phyloP scores from a whole-genome alignment of 352 stramenopile genomes.

The Phytopythium kandeliae region DNA sequence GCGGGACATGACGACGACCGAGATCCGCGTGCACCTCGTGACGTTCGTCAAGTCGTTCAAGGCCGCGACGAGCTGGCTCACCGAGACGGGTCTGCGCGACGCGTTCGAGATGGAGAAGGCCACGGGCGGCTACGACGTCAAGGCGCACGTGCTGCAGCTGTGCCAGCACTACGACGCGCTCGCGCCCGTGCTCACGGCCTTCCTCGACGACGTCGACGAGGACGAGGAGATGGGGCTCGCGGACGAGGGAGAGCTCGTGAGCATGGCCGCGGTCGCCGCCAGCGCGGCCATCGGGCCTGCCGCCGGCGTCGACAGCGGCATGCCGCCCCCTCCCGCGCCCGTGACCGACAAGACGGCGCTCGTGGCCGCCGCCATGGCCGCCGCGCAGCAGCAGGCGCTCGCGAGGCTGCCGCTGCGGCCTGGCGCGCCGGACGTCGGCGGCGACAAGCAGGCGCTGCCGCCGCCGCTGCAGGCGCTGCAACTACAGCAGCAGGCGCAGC shows the following conservation, averaged over 20 bases:
- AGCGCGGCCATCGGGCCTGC: background rate
- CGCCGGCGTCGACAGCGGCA: background rate
- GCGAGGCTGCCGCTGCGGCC: background rate
- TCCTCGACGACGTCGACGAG: constrained; percentile 16
- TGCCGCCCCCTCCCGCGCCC: background rate
- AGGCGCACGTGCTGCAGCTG: constrained; percentile 27
- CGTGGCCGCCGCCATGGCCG: background rate
- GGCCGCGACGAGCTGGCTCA: constrained; percentile 26
- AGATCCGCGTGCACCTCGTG: constrained; percentile 22
- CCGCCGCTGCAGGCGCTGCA: too few species aligned
- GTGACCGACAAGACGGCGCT: constrained; percentile 2
- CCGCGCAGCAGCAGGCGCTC: constrained; percentile 3
- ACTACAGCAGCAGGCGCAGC: too few species aligned
- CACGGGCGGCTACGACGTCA: constrained; percentile 16
- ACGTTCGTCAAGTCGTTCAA: constrained; percentile 31
- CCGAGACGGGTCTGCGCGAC: constrained; percentile 18
- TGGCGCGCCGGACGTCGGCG: background rate
- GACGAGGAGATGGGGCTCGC: constrained; percentile 4
- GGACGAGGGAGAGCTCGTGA: constrained; percentile 6
- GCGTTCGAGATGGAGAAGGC: constrained; percentile 19
- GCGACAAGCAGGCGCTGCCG: too few species aligned
- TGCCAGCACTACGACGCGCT: constrained; percentile 36
- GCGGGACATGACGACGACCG: constrained; percentile 13
- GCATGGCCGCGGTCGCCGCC: background rate
- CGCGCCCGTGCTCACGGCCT: constrained; percentile 20